Evolutionary conservation across 176 grass and related monocot species (phyloP).

Genomic region (Puya raimondii): DNA sequence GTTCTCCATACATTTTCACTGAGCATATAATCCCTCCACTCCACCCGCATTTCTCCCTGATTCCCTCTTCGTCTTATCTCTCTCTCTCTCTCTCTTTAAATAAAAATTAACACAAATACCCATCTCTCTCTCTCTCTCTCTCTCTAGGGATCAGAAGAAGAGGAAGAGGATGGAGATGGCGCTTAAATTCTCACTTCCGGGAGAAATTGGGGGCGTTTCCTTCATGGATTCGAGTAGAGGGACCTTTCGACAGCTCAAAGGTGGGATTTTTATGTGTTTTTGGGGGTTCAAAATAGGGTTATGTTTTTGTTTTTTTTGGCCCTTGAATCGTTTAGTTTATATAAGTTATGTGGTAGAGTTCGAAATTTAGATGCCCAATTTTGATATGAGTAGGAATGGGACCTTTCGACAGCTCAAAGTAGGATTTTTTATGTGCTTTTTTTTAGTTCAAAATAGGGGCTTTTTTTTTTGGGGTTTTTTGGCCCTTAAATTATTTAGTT

Average conservation of each 20-base stretch:
- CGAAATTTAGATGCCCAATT: background rate
- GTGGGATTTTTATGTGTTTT: slow-evolving; percentile 25
- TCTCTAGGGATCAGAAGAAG: background rate
- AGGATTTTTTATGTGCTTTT: too few species aligned
- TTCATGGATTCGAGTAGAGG: slow-evolving; percentile 54
- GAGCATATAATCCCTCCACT: slow-evolving; percentile 9
- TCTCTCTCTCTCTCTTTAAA: slow-evolving; percentile 19
- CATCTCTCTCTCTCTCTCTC: slow-evolving; percentile 4
- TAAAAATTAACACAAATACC: slow-evolving; percentile 7
- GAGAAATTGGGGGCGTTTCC: slow-evolving; percentile 36
- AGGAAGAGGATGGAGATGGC: slow-evolving; percentile 35
- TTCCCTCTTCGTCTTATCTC: slow-evolving; percentile 50
- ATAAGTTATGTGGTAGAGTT: background rate
- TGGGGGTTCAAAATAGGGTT: background rate
- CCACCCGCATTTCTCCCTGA: slow-evolving; percentile 23
- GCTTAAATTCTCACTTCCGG: slow-evolving; percentile 45
- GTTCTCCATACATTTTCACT: background rate
- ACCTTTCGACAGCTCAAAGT: background rate
- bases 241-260: slow-evolving; percentile 42
- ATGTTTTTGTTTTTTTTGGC: background rate
- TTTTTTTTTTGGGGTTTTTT: too few species aligned
- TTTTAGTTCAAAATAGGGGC: too few species aligned
- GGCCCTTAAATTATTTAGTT: too few species aligned
- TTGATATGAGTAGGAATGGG: background rate
- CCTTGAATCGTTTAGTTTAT: background rate